Conservation (phyloP, 331 rosid genomes). For the Quercus lobata region DNA sequence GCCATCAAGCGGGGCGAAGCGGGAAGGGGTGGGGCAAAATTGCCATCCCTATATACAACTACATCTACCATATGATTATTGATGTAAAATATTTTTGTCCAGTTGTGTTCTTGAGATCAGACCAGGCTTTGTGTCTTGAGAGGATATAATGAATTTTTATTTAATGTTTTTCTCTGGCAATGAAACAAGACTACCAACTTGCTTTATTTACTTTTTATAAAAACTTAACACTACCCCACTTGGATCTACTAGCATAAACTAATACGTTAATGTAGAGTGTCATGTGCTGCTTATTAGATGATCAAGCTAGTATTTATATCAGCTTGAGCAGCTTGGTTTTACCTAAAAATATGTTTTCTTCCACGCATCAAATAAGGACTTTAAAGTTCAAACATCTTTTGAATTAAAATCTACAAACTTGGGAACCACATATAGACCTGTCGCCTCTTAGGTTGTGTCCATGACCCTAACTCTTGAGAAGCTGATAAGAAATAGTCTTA, state of each 20-base stretch:
- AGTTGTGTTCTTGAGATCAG: not conserved
- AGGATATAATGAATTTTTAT: not conserved
- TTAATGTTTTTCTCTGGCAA: not conserved
- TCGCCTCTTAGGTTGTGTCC: too few species aligned
- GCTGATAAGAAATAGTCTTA: too few species aligned
- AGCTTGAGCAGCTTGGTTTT: not conserved
- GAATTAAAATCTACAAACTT: too few species aligned
- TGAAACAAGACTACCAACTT: not conserved
- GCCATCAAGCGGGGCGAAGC: too few species aligned
- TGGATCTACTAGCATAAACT: not conserved
- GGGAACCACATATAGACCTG: too few species aligned
- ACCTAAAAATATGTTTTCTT: not conserved
- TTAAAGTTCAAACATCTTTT: too few species aligned
- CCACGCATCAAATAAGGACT: too few species aligned
- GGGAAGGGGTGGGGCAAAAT: too few species aligned
- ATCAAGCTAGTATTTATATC: not conserved
- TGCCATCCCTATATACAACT: too few species aligned
- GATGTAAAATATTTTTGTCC: not conserved
- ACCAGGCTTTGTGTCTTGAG: not conserved
- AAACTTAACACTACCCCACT: not conserved
- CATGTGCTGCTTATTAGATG: not conserved
- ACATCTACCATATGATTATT: not conserved
- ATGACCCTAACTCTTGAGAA: too few species aligned
- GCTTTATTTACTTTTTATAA: not conserved
- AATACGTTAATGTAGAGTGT: not conserved